These are phyloP conservation scores for Monosporascus sp. DNA, from an alignment of 2,329 filamentous ascomycete species.

Conservation along the genomic window DNA sequence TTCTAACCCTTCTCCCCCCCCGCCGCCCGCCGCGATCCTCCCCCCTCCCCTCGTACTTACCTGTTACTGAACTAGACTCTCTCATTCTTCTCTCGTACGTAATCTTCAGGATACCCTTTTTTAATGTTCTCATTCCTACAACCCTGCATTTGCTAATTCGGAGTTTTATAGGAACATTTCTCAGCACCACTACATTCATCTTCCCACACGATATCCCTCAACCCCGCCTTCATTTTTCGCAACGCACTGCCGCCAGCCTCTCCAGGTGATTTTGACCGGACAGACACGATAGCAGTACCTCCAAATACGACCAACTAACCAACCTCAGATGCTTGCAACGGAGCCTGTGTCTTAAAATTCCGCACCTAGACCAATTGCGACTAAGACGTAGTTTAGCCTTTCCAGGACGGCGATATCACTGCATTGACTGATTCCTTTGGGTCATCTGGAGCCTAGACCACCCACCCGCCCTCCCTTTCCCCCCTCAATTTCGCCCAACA, in stretches of 20 bases:
- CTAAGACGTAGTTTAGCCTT: neutral
- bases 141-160: neutral
- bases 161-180: neutral
- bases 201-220: conserved; percentile 1
- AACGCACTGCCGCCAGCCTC: neutral
- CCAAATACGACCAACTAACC: neutral
- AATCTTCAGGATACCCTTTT: neutral
- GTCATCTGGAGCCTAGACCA: neutral
- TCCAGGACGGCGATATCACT: neutral
- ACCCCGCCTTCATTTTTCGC: conserved; percentile 1
- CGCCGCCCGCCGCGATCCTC: neutral
- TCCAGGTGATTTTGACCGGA: neutral
- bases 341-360: neutral
- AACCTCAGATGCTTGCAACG: neutral
- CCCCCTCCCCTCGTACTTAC: neutral
- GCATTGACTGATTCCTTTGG: neutral
- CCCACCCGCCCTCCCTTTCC: neutral
- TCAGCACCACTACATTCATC: neutral
- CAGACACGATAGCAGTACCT: neutral
- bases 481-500: conserved; percentile 20
- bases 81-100: neutral
- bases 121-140: neutral
- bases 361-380: neutral
- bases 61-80: neutral
- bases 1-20: neutral